Evolutionary conservation across 2,329 filamentous ascomycete species (phyloP).

Genomic region (Mycosphaerelloides madeirae): DNA sequence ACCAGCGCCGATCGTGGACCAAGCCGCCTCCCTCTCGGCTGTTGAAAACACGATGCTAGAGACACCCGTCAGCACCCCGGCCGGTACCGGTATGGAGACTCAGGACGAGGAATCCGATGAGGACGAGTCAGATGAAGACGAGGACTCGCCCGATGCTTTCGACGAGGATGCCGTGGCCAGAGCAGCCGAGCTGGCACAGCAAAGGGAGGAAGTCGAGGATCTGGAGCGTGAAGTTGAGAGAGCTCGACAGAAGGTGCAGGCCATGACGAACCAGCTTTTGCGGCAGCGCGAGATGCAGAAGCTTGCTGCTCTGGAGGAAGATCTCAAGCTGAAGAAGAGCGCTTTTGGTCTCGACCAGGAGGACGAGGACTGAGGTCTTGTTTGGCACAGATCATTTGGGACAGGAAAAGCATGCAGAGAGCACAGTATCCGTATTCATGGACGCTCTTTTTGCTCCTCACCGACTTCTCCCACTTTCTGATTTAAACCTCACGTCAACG

Average conservation of each 20-base stretch:
- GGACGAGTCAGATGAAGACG: slow-evolving; percentile 46
- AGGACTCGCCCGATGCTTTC: slow-evolving; percentile 39
- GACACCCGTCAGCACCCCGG: slow-evolving; percentile 19
- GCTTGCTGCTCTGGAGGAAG: slow-evolving; percentile 48
- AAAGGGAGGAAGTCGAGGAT: slow-evolving; percentile 52
- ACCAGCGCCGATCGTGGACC: slow-evolving; percentile 24
- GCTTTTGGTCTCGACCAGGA: slow-evolving; percentile 35
- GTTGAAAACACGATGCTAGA: slow-evolving; percentile 19
- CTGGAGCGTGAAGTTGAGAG: slow-evolving; percentile 48
- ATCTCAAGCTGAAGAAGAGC: slow-evolving; percentile 51
- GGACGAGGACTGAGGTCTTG: slow-evolving; percentile 8
- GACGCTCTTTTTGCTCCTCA: too few relatives aligned
- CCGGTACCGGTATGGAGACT: slow-evolving; percentile 20
- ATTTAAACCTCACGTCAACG: too few relatives aligned
- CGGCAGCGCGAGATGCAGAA: slow-evolving; percentile 47
- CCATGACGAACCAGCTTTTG: slow-evolving; percentile 45
- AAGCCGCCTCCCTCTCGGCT: slow-evolving; percentile 24
- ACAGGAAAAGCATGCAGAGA: not conserved
- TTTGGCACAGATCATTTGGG: not conserved
- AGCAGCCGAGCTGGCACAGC: slow-evolving; percentile 44
- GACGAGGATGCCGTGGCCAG: slow-evolving; percentile 50
- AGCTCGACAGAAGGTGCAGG: slow-evolving; percentile 33
- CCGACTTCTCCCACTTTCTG: too few relatives aligned
- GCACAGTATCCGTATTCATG: too few relatives aligned
- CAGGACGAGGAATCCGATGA: slow-evolving; percentile 37